These are phyloP conservation scores for Periconia sp. DNA, from an alignment of 2,329 filamentous ascomycete species.

Conservation along the genomic window DNA sequence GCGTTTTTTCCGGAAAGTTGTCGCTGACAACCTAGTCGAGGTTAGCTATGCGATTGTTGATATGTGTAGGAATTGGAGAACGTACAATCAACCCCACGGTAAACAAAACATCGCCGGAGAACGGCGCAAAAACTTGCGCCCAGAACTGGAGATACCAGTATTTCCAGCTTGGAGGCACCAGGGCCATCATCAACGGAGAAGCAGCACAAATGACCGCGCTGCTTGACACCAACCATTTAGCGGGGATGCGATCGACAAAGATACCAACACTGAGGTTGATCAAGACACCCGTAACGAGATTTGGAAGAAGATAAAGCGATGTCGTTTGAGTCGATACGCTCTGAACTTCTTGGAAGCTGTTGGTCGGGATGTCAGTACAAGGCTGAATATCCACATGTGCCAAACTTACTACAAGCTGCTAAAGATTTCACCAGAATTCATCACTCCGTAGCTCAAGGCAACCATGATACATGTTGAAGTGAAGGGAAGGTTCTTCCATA, in stretches of 20 bases:
- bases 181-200: constrained; percentile 58
- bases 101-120: constrained; percentile 55
- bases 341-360: constrained; percentile 45
- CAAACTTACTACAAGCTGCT: constrained; percentile 47
- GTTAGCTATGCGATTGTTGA: too few relatives aligned
- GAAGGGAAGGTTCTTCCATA: constrained; percentile 62
- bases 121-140: constrained; percentile 47
- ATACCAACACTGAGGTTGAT: constrained; percentile 51
- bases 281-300: constrained; percentile 39
- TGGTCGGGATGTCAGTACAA: not conserved
- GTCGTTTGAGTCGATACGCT: constrained; percentile 32
- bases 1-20: constrained; percentile 57
- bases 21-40: constrained; percentile 49
- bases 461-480: constrained; percentile 56
- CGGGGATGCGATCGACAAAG: constrained; percentile 48
- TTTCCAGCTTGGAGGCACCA: constrained; percentile 50
- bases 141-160: constrained; percentile 56
- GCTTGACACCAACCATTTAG: constrained; percentile 45
- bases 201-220: constrained; percentile 42
- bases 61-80: too few relatives aligned
- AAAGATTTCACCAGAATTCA: constrained; percentile 42
- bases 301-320: constrained; percentile 47
- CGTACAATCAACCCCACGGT: constrained; percentile 54
- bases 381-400: not conserved
- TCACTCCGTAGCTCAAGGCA: constrained; percentile 38